Percentiles rank a stretch among this genome's conserved stretches.
phyloP scores from a whole-genome alignment of 2,329 filamentous ascomycete species.

The Calycina marina region DNA sequence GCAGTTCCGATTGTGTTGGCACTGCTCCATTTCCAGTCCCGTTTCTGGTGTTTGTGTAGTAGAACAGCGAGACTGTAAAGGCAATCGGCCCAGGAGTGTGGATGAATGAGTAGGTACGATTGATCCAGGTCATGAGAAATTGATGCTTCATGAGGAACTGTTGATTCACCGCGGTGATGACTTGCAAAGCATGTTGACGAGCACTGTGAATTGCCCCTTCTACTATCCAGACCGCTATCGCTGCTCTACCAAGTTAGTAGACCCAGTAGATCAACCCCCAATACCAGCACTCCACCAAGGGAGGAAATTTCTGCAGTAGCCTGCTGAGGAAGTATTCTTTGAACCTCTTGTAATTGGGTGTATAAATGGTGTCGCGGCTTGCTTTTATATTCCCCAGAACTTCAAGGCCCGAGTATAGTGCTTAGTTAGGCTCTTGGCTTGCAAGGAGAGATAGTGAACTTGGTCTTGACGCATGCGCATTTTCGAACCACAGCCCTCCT shows the following conservation, averaged over 20 bases:
- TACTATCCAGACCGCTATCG: slow-evolving; percentile 54
- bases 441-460: too few relatives aligned
- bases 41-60: slow-evolving; percentile 52
- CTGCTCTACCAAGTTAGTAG: slow-evolving; percentile 60
- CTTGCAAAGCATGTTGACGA: slow-evolving; percentile 50
- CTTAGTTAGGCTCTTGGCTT: too few relatives aligned
- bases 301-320: slow-evolving; percentile 52
- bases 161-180: slow-evolving; percentile 49
- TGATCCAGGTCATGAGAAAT: slow-evolving; percentile 50
- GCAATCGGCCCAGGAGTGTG: slow-evolving; percentile 65
- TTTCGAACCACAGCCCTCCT: too few relatives aligned
- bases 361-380: slow-evolving; percentile 17
- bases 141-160: slow-evolving; percentile 38
- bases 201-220: slow-evolving; percentile 55
- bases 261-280: slow-evolving; percentile 69
- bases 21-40: too few relatives aligned
- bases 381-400: background rate
- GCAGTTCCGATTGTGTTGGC: too few relatives aligned
- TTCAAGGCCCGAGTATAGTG: too few relatives aligned
- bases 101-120: slow-evolving; percentile 62
- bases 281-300: slow-evolving; percentile 63
- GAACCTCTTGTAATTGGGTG: slow-evolving; percentile 48
- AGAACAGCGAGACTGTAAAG: slow-evolving; percentile 53
- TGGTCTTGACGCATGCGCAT: too few relatives aligned
- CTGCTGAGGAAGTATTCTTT: slow-evolving; percentile 45